Conservation (phyloP, 768 basidiomycete genomes). For the Termitomyces titanicus region DNA sequence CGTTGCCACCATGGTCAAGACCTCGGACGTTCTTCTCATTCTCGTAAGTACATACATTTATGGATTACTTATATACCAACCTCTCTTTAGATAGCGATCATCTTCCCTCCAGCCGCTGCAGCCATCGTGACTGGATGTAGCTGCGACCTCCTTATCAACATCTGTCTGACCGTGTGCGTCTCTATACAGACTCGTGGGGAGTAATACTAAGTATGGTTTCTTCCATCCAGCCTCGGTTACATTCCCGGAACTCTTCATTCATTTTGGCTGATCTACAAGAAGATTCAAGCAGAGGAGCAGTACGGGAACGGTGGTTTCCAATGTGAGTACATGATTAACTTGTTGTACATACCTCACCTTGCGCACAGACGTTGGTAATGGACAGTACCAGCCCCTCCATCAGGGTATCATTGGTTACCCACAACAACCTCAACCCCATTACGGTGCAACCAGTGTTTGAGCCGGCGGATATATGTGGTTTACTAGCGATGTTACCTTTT, state of each 20-base stretch:
- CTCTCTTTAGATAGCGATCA: conserved; percentile 58
- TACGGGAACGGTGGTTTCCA: conserved; percentile 75
- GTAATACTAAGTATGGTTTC: not conserved
- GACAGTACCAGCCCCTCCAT: conserved; percentile 38
- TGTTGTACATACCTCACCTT: not conserved
- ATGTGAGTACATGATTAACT: conserved; percentile 46
- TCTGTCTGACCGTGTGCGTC: conserved; percentile 71
- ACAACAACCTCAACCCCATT: conserved; percentile 31
- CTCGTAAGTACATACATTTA: conserved; percentile 40
- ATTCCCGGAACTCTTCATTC: conserved; percentile 74
- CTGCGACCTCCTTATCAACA: conserved; percentile 85
- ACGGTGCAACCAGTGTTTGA: conserved; percentile 33
- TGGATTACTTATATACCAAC: not conserved
- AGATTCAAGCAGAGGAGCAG: conserved; percentile 82
- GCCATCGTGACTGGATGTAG: conserved; percentile 78
- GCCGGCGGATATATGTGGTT: conserved; percentile 7
- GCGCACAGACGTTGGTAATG: conserved; percentile 35
- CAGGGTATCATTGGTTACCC: conserved; percentile 18
- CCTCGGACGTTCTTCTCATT: conserved; percentile 78
- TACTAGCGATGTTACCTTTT: not conserved
- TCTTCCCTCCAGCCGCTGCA: conserved; percentile 81
- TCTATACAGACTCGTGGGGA: not conserved
- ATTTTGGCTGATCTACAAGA: conserved; percentile 89
- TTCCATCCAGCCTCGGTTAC: conserved; percentile 62
- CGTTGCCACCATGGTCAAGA: conserved; percentile 42